These are phyloP conservation scores for Clarireedia homoeocarpa DNA, from an alignment of 2,329 filamentous ascomycete species.

Conservation along the genomic window DNA sequence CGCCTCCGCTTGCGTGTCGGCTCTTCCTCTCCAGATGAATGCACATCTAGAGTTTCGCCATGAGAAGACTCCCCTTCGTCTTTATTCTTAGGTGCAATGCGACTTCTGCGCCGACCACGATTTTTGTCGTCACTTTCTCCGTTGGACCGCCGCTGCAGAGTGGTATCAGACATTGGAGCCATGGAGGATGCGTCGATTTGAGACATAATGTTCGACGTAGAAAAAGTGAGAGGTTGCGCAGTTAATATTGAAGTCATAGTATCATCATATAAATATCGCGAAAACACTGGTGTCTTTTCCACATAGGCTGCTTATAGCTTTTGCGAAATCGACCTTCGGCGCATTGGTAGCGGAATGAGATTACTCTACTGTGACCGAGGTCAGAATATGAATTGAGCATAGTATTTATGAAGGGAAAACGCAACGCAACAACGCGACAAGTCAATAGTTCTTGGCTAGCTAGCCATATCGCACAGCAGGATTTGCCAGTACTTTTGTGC, in stretches of 20 bases:
- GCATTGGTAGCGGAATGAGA: constrained; percentile 1
- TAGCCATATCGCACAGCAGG: constrained; percentile 3
- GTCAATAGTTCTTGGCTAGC: not conserved
- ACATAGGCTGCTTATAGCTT: not conserved
- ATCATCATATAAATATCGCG: constrained; percentile 4
- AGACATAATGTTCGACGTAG: constrained; percentile 20
- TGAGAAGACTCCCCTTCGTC: constrained; percentile 22
- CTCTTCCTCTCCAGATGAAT: constrained; percentile 28
- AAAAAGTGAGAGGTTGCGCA: constrained; percentile 22
- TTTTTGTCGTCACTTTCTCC: constrained; percentile 23
- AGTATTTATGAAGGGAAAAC: not conserved
- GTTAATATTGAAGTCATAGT: constrained; percentile 30
- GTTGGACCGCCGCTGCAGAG: constrained; percentile 19
- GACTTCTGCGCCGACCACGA: constrained; percentile 27
- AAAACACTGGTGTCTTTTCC: not conserved
- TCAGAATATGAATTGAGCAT: constrained; percentile 6
- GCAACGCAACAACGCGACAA: not conserved
- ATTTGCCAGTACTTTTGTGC: not conserved
- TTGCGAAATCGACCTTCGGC: not conserved
- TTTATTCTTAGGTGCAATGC: constrained; percentile 20
- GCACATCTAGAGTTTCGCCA: constrained; percentile 21
- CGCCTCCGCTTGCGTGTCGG: constrained; percentile 49
- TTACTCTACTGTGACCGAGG: constrained; percentile 10
- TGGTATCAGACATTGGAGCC: constrained; percentile 20
- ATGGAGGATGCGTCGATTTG: constrained; percentile 22